Evolutionary conservation across 768 basidiomycete genomes (phyloP).

Genomic region (Lepiota subincarnata): DNA sequence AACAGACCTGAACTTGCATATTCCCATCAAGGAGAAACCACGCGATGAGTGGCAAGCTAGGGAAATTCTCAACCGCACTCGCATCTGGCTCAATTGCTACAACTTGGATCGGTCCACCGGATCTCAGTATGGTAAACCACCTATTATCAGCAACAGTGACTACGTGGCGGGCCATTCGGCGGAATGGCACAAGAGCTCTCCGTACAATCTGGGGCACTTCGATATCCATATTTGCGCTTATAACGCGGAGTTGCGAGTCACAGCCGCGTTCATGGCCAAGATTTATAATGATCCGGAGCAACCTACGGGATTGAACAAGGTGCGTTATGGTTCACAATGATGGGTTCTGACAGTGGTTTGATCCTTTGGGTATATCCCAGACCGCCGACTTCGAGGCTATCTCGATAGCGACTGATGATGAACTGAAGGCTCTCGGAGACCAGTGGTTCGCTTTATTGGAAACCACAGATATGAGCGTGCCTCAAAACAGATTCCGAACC

Average conservation of each 20-base stretch:
- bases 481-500: conserved; percentile 55
- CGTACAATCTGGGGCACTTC: conserved; percentile 65
- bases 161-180: conserved; percentile 71
- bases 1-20: conserved; percentile 84
- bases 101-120: conserved; percentile 88
- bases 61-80: conserved; percentile 85
- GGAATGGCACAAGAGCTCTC: conserved; percentile 67
- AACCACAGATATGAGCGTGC: conserved; percentile 49
- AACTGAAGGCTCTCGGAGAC: conserved; percentile 49
- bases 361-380: conserved; percentile 27
- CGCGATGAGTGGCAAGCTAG: conserved; percentile 78
- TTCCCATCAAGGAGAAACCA: conserved; percentile 68
- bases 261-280: conserved; percentile 53
- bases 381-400: conserved; percentile 59
- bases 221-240: conserved; percentile 81
- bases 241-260: conserved; percentile 66
- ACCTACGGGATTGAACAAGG: conserved; percentile 76
- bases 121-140: conserved; percentile 83
- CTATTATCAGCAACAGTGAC: conserved; percentile 73
- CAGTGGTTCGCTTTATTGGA: conserved; percentile 55
- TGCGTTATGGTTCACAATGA: conserved; percentile 19
- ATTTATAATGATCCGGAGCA: conserved; percentile 73
- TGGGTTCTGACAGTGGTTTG: neutral
- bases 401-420: conserved; percentile 66
- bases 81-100: conserved; percentile 88